Conservation (phyloP, 1,139 yeast species). For the Pichia sp. region DNA sequence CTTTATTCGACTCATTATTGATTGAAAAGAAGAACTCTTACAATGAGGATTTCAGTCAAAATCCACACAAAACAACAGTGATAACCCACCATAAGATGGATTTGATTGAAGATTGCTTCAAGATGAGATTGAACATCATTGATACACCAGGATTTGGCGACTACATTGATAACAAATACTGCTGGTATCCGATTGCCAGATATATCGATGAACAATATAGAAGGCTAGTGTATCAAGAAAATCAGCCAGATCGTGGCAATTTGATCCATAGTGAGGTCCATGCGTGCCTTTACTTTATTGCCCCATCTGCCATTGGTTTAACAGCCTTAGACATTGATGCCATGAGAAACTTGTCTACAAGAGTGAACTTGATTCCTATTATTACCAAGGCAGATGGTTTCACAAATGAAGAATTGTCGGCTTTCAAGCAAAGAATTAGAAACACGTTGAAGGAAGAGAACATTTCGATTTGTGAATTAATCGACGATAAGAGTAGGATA, state of each 20-base stretch:
- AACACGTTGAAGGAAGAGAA: constrained; percentile 42
- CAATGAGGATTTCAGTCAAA: not conserved
- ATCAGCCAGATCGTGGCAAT: constrained; percentile 58
- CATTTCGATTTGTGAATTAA: constrained; percentile 55
- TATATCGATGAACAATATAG: constrained; percentile 75
- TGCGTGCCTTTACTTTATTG: constrained; percentile 68
- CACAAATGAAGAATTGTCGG: constrained; percentile 38
- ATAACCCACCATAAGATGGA: constrained; percentile 39
- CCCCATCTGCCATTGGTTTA: constrained; percentile 52
- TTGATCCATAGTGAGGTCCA: constrained; percentile 62
- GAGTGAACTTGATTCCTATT: constrained; percentile 74
- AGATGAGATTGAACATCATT: constrained; percentile 72
- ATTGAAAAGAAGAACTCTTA: constrained; percentile 6
- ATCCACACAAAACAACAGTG: constrained; percentile 34
- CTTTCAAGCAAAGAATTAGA: constrained; percentile 44
- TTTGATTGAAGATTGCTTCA: constrained; percentile 76
- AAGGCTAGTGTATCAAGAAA: constrained; percentile 57
- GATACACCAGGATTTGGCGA: constrained; percentile 97
- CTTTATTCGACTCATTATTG: constrained; percentile 35
- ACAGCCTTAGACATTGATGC: constrained; percentile 59
- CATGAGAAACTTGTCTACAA: constrained; percentile 59
- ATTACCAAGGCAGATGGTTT: constrained; percentile 72
- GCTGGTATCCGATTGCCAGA: constrained; percentile 91
- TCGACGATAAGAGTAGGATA: constrained; percentile 35
- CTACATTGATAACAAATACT: constrained; percentile 75